Base-by-base conservation (phyloP, 495 filamentous ascomycete genomes). In the Penicillium turbatum region DNA sequence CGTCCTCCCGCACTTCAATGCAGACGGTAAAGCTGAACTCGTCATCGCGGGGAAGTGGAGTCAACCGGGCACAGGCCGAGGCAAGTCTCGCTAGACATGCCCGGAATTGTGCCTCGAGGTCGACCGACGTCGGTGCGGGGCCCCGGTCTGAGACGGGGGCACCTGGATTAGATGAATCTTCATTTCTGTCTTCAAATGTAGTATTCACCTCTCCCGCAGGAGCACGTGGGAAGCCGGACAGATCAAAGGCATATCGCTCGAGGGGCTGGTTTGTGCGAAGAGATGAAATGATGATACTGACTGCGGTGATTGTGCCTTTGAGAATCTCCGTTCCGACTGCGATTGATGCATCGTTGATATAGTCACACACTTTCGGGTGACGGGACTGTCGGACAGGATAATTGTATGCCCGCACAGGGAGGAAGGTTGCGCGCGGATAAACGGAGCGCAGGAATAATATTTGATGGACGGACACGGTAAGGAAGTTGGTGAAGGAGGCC, bases 401-500 rank as follows among this genome's bases (percentile, higher is more conserved):
- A 70, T 95, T 93, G 79, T 91, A 97, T 38, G 86, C 89, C 55
- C 86, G 84, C 16, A 86, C 84, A 32, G 84, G 81, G 51, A 95
- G 79, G 73, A 97, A 97, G 41, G 90, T 88, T 21, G 79, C 68
- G 46, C 74, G 70, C 0, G 92, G 91, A 68, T 98, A 98, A 66
- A 97, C 83, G 54, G 70, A 67, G 53, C 93, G 87, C 56, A 92
- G 83, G 73, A 89, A 95, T 56, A 98, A 84, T 65, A 97, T 89
- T 61, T 92, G 93, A 76, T 98, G 93, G 65, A 92, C 88, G 57
- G 88, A 85, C 37, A 93, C 85, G 51, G 83, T 89, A 40, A 98
- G 85, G 75, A 97, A 97, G 66, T 83, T 77, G 59, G 74, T 77
- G 61, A 77, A 77, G 32, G 74, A 74, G 45, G 74, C 72, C 49